phyloP scores from a whole-genome alignment of 352 stramenopile species.

The Pythium aristosporum region DNA sequence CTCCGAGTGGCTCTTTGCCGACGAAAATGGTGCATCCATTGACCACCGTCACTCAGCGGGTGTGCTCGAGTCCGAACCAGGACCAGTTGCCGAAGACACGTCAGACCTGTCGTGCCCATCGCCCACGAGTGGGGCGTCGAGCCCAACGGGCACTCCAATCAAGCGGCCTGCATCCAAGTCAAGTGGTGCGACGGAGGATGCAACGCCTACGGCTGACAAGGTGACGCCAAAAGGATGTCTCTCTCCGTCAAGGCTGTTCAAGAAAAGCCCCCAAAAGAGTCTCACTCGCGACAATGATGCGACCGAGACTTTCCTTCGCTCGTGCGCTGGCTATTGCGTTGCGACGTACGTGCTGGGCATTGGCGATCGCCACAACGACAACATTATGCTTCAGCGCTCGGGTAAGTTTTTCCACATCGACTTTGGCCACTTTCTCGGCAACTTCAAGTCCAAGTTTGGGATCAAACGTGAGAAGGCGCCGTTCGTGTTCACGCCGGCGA shows the following conservation, averaged over 20 bases:
- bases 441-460: constrained; percentile 93
- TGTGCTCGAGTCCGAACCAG: neutral
- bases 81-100: neutral
- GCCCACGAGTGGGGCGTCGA: neutral
- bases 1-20: constrained; percentile 71
- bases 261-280: constrained; percentile 30
- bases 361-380: constrained; percentile 94
- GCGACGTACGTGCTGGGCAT: constrained; percentile 93
- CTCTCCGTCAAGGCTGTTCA: constrained; percentile 38
- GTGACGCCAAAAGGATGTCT: constrained; percentile 40
- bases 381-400: constrained; percentile 93
- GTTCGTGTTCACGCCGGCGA: constrained; percentile 92
- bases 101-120: neutral
- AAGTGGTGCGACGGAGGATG: neutral
- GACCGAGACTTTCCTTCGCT: constrained; percentile 88
- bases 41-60: neutral
- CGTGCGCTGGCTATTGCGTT: constrained; percentile 91
- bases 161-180: neutral
- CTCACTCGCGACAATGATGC: constrained; percentile 44
- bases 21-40: neutral
- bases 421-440: constrained; percentile 95
- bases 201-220: neutral
- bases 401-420: constrained; percentile 97
- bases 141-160: constrained; percentile 4
- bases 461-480: constrained; percentile 89